phyloP scores from a whole-genome alignment of 805 yeast genomes.

The Debaryomyces hansenii region DNA sequence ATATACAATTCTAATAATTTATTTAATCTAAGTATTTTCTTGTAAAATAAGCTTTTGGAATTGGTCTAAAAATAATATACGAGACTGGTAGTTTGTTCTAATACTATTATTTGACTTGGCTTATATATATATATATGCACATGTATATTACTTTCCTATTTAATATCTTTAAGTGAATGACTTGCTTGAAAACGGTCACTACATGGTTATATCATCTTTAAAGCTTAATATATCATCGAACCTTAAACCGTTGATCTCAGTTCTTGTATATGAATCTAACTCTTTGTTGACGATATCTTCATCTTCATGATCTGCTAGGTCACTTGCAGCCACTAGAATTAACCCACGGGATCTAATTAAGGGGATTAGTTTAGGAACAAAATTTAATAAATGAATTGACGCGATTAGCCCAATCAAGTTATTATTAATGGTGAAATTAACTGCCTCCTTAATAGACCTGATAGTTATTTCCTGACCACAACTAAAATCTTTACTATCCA shows the following conservation, averaged over 20 bases:
- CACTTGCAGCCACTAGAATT: constrained; percentile 71
- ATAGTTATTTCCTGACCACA: constrained; percentile 44
- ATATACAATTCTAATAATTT: too few relatives aligned
- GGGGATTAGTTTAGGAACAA: constrained; percentile 76
- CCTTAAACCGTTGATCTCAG: constrained; percentile 67
- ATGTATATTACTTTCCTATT: not conserved
- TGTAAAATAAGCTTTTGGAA: too few relatives aligned
- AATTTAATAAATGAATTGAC: constrained; percentile 64
- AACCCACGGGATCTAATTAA: constrained; percentile 79
- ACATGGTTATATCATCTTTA: constrained; percentile 49
- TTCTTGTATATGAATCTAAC: constrained; percentile 36
- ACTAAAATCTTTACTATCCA: constrained; percentile 19
- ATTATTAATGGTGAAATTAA: constrained; percentile 75
- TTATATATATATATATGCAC: not conserved
- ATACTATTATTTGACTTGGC: too few relatives aligned
- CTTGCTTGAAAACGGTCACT: not conserved
- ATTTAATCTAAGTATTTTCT: too few relatives aligned
- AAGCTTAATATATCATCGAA: constrained; percentile 65
- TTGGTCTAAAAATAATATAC: too few relatives aligned
- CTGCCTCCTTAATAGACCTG: constrained; percentile 78
- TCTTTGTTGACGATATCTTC: constrained; percentile 27
- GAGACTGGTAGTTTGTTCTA: too few relatives aligned
- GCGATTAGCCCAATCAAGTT: constrained; percentile 83
- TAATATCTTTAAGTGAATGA: not conserved
- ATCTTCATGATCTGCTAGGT: constrained; percentile 24